Evolutionary conservation across 1,139 yeast species (phyloP).

Genomic region (Candida gigantensis): DNA sequence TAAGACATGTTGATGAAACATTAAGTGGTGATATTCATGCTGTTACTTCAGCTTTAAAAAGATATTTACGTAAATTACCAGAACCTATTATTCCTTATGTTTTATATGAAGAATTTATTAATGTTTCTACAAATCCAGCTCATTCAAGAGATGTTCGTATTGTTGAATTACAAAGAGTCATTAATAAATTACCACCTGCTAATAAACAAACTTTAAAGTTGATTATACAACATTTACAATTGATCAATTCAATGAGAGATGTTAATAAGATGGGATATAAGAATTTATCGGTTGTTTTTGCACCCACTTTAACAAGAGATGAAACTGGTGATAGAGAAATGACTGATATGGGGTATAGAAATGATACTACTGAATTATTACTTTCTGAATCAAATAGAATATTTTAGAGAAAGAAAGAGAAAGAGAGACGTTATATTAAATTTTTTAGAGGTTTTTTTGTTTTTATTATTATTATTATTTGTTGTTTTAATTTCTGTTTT

Average conservation of each 20-base stretch:
- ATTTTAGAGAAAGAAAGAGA: conserved; percentile 7
- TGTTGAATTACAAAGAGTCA: conserved; percentile 29
- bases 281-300: conserved; percentile 90
- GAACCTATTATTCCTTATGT: conserved; percentile 79
- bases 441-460: background rate
- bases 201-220: conserved; percentile 59
- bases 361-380: conserved; percentile 76
- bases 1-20: conserved; percentile 44
- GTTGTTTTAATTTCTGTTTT: background rate
- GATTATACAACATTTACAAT: conserved; percentile 64
- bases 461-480: background rate
- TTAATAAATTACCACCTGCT: conserved; percentile 59
- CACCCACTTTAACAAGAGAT: conserved; percentile 90
- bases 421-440: background rate
- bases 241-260: conserved; percentile 49
- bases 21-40: conserved; percentile 83
- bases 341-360: conserved; percentile 80
- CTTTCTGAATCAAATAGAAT: conserved; percentile 48
- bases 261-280: conserved; percentile 76
- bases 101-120: conserved; percentile 66
- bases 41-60: conserved; percentile 80
- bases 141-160: conserved; percentile 31
- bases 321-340: conserved; percentile 81
- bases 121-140: conserved; percentile 37
- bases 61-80: conserved; percentile 82